Evolutionary conservation across 345 rosid genomes (phyloP).

Genomic region (Euphorbia tirucalli): DNA sequence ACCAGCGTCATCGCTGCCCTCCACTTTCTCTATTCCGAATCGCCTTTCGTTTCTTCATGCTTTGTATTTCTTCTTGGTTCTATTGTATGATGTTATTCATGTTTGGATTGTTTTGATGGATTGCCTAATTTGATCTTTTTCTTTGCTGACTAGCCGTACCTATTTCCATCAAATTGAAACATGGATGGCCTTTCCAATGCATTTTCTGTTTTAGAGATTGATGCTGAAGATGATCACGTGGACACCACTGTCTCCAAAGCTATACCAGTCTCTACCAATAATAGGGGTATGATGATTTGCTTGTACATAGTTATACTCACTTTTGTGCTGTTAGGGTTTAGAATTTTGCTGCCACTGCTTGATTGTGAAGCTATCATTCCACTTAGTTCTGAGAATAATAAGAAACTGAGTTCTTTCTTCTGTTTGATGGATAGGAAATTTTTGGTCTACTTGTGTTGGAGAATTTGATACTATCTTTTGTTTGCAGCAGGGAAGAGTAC

Average conservation of each 20-base stretch:
- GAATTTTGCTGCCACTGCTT: not conserved
- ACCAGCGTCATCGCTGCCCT: too few species aligned
- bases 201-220: constrained; percentile 44
- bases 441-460: not conserved
- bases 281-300: not conserved
- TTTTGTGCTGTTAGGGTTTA: not conserved
- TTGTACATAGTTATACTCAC: not conserved
- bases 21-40: too few species aligned
- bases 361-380: not conserved
- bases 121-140: not conserved
- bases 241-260: constrained; percentile 18
- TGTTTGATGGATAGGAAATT: not conserved
- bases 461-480: not conserved
- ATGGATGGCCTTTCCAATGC: constrained; percentile 47
- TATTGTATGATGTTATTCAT: not conserved
- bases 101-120: not conserved
- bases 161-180: not conserved
- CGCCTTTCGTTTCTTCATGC: too few species aligned
- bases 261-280: not conserved
- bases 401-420: not conserved
- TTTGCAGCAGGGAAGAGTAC: constrained; percentile 28
- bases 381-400: not conserved
- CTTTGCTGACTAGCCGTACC: not conserved
- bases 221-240: constrained; percentile 38
- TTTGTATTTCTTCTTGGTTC: not conserved